Evolutionary conservation across 768 basidiomycete species (phyloP).

Genomic region (Suillus sp.): DNA sequence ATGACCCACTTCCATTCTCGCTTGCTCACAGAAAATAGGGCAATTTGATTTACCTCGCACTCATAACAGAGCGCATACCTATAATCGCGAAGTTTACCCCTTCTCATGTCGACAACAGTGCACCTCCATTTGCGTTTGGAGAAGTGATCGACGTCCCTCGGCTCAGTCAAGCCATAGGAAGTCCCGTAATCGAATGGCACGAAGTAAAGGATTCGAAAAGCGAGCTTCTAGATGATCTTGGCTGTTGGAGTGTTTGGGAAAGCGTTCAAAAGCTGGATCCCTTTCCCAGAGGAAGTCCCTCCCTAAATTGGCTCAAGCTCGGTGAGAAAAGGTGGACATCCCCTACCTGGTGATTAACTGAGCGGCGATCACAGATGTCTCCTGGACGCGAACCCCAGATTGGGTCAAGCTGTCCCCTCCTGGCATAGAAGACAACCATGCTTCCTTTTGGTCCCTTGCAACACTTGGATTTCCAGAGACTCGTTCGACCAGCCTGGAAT

Average conservation of each 20-base stretch:
- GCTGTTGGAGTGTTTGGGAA: conserved; percentile 26
- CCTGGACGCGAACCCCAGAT: conserved; percentile 26
- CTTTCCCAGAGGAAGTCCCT: conserved; percentile 17
- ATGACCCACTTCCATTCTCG: neutral
- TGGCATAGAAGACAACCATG: conserved; percentile 23
- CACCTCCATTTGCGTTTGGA: conserved; percentile 56
- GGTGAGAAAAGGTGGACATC: conserved; percentile 6
- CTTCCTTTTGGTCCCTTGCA: conserved; percentile 30
- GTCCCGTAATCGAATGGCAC: conserved; percentile 62
- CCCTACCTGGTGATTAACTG: conserved; percentile 38
- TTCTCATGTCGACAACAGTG: conserved; percentile 51
- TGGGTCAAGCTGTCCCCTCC: conserved; percentile 25
- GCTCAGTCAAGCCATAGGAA: conserved; percentile 44
- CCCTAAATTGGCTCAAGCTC: conserved; percentile 11
- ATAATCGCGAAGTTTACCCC: conserved; percentile 61
- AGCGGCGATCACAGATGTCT: conserved; percentile 39
- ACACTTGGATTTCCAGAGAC: conserved; percentile 26
- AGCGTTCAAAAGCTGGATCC: conserved; percentile 21
- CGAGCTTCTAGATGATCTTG: conserved; percentile 31
- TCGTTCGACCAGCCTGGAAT: conserved; percentile 12
- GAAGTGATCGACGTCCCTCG: conserved; percentile 63
- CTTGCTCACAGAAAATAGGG: conserved; percentile 40
- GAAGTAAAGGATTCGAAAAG: conserved; percentile 56
- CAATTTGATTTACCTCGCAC: conserved; percentile 60
- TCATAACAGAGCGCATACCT: conserved; percentile 61